Conservation (phyloP, 2,329 filamentous ascomycete genomes). For the Paecilomyces dactylethromorphus region DNA sequence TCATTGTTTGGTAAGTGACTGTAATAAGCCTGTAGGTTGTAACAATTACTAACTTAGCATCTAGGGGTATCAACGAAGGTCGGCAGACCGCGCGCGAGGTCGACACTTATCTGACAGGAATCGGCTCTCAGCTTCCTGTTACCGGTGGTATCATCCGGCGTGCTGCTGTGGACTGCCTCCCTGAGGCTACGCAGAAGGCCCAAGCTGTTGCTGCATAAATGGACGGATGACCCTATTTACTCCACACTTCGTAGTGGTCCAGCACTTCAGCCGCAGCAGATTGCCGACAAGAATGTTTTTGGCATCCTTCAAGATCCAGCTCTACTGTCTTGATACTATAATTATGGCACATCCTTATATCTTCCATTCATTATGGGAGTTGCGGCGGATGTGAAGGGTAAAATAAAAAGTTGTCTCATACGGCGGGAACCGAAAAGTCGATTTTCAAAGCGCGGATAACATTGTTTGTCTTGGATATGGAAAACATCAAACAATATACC, state of each 20-base stretch:
- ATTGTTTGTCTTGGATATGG: background rate
- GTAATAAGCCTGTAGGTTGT: background rate
- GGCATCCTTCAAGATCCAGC: background rate
- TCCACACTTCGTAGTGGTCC: background rate
- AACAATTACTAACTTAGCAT: slow-evolving; percentile 7
- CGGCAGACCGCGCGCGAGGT: slow-evolving; percentile 88
- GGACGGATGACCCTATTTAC: background rate
- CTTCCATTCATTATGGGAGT: background rate
- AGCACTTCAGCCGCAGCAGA: background rate
- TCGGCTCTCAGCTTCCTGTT: slow-evolving; percentile 70
- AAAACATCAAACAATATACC: background rate
- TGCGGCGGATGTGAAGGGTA: background rate
- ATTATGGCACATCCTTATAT: background rate
- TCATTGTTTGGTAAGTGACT: slow-evolving; percentile 80
- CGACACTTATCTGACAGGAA: slow-evolving; percentile 75
- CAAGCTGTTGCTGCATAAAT: slow-evolving; percentile 23
- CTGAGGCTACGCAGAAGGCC: slow-evolving; percentile 17
- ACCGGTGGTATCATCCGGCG: slow-evolving; percentile 90
- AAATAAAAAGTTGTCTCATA: background rate
- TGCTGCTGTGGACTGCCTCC: slow-evolving; percentile 48
- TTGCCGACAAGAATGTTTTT: background rate
- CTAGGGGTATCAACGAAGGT: slow-evolving; percentile 92
- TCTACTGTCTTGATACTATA: background rate
- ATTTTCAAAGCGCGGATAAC: background rate
- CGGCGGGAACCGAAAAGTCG: background rate